Evolutionary conservation across 805 yeast genomes (phyloP), one percentile per base, ranked within the genome.

Genomic region (Isabelozyma rhagii): DNA sequence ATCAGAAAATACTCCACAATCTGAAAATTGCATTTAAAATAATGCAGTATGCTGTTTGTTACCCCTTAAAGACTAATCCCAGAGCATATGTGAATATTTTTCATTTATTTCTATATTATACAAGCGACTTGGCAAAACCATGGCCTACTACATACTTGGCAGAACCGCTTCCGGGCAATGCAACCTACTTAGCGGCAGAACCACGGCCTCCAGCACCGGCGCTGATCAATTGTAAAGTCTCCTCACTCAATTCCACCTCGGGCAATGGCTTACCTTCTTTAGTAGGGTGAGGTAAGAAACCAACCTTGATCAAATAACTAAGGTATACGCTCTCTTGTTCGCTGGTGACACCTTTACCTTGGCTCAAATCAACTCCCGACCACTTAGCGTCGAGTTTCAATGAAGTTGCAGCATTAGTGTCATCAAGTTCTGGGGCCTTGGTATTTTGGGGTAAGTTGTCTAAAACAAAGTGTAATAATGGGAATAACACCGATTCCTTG

Each of bases 401-500:
- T 0, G 92, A 79, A n/a, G 66, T 64, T n/a, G 76, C 80, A 1
- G 98, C 89, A 65, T 94, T 92, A 4, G 77, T 47, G 58, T 96
- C 99, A 62, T 92, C 97, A 55, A 94, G 78, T 68, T 93, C 97
- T 2, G 99, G 98, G 9, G 99, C 98, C 68, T 84, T 88, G 31
- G 98, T 88, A 65, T 84, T 85, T 53, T 85, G 86, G 6, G 97
- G 97, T 61, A 94, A 79, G 64, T 92, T 85, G 62, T 91, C 99
- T 57, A 96, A 77, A 11, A 92, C 98, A 74, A 94, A 89, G 71
- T 94, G 98, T 58, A 94, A 75, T 59, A 94, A 77, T 51, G 99
- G 99, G 74, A 83, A 94, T 54, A 94, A 77, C 0, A 99, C 98
- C 56, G 85, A 85, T 59, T 89, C 96, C 49, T 84, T 81, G 28